Evolutionary conservation across 345 rosid species (phyloP), one percentile per base, ranked within the genome.

Genomic region (Microthlaspi erraticum): DNA sequence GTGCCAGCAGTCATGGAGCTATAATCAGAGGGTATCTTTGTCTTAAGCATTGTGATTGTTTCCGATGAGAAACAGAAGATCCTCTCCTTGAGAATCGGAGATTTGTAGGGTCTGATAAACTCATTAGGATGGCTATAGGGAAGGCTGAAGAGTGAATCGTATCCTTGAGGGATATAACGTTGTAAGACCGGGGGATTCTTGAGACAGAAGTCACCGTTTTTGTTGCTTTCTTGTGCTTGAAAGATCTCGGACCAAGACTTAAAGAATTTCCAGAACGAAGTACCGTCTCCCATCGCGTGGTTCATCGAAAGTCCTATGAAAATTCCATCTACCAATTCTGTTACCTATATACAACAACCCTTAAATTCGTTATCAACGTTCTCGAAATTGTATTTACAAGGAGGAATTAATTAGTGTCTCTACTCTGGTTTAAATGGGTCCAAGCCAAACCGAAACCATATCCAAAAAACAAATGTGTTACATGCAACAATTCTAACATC

Each of bases 181-280:
- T 72, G 41, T 5, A 73, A 48, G 10, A 75, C 61, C 0, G 97
- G 92, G 10, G 84, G 85, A 2, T 73, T 86, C 10, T 85, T 79
- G 29, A 86, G 81, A 41, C 14, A 10, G 5, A 64, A 31, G 6
- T 63, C 48, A 32, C n/a, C 17, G 5, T 20, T 7, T 10, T 16
- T 7, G 3, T 46, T 17, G 13, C 39, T n/a, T 19, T 70, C 85
- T 37, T 71, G 67, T 9, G 82, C 75, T 76, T 64, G 88, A 68
- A 85, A 88, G 39, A 83, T 85, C 58, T 90, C 86, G 0, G 96
- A 90, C 79, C 78, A 88, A 0, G 85, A 58, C 7, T 65, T 88
- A 64, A 90, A 78, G 80, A 93, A 88, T 53, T 87, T 77, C 96
- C 89, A 90, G 49, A 60, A 88, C 9, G 93, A 81, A n/a, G 77